These are phyloP conservation scores for Cadophora sp. DNA, from an alignment of 2,329 filamentous ascomycete genomes.

Conservation along the genomic window DNA sequence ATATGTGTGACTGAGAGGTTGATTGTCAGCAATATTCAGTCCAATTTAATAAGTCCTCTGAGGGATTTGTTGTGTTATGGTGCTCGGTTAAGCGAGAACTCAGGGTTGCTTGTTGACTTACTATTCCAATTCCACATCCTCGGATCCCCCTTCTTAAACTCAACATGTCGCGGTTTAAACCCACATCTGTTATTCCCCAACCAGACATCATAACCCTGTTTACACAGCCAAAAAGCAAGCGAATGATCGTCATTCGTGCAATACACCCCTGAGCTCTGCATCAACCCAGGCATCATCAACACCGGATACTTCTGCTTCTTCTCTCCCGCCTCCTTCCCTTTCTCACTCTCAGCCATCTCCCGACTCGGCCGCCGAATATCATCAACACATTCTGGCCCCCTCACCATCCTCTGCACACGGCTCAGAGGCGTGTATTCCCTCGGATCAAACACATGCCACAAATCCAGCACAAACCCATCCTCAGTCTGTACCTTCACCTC, in stretches of 20 bases:
- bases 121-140: conserved; percentile 96
- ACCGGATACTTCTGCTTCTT: conserved; percentile 72
- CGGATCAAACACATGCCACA: conserved; percentile 24
- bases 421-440: conserved; percentile 13
- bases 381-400: conserved; percentile 13
- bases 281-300: conserved; percentile 82
- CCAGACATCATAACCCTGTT: conserved; percentile 93
- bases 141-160: conserved; percentile 75
- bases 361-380: conserved; percentile 3
- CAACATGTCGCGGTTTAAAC: conserved; percentile 75
- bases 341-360: background rate
- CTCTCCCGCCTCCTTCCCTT: background rate
- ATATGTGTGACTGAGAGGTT: conserved; percentile 80
- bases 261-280: conserved; percentile 87
- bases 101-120: no score
- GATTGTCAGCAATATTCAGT: no score
- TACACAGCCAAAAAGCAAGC: conserved; percentile 89
- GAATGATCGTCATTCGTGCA: conserved; percentile 90
- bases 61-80: no score
- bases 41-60: no score
- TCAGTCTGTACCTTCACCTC: conserved; percentile 21
- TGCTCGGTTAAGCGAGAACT: background rate
- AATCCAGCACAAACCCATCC: conserved; percentile 17
- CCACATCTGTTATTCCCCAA: conserved; percentile 92
- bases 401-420: background rate